Evolutionary conservation across 1,139 yeast genomes (phyloP).

Genomic region (Geotrichum candidum): DNA sequence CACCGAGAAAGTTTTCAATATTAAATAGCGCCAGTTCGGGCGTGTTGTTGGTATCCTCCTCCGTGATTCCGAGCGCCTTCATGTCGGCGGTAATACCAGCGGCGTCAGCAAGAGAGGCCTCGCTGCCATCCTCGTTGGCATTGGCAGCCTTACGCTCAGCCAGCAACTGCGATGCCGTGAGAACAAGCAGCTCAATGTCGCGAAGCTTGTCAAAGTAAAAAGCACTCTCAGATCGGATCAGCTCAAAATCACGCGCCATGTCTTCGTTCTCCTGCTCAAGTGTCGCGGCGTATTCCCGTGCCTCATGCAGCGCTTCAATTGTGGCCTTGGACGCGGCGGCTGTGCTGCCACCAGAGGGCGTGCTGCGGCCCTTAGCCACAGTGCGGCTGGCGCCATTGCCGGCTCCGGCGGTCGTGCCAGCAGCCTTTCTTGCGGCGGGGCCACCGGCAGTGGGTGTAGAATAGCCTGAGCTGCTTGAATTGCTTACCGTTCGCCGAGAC

Average conservation of each 20-base stretch:
- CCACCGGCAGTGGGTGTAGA: conserved; percentile 15
- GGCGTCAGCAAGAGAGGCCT: conserved; percentile 21
- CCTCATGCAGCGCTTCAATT: conserved; percentile 16
- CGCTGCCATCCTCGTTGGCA: conserved; percentile 25
- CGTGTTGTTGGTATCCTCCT: conserved; percentile 23
- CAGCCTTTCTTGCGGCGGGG: conserved; percentile 18
- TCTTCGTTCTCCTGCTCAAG: conserved; percentile 45
- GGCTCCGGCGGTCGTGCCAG: conserved; percentile 15
- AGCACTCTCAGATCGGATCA: conserved; percentile 60
- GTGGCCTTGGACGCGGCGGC: conserved; percentile 11
- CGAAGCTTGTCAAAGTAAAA: conserved; percentile 86
- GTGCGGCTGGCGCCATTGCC: conserved; percentile 20
- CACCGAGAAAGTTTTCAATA: conserved; percentile 43
- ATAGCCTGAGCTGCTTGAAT: neutral
- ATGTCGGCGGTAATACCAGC: conserved; percentile 25
- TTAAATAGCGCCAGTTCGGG: conserved; percentile 28
- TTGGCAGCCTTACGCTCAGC: conserved; percentile 35
- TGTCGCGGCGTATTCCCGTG: conserved; percentile 32
- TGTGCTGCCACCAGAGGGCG: conserved; percentile 20
- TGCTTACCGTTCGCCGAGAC: conserved; percentile 4
- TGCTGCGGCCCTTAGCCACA: conserved; percentile 20
- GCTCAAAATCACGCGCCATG: conserved; percentile 40
- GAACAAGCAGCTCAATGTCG: conserved; percentile 77
- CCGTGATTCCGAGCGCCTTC: conserved; percentile 31
- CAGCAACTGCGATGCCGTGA: conserved; percentile 52